Evolutionary conservation across 441 rosid genomes (phyloP), one percentile per base, ranked within the genome.

Genomic region (Melastoma candidum): DNA sequence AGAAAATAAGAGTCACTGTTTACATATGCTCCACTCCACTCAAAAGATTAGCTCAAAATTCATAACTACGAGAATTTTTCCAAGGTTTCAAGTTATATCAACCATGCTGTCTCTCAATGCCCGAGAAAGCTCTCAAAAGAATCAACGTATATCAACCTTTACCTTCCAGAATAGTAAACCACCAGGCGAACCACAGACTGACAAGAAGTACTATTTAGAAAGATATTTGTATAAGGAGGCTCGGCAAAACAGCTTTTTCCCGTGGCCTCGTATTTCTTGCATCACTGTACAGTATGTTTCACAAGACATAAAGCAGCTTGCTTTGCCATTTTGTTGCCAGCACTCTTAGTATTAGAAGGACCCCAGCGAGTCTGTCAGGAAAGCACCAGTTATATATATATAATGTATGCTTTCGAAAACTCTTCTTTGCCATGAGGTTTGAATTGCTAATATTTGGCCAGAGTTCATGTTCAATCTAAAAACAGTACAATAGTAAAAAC

Each of bases 241-340:
- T 85, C 97, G 61, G 73, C 72, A 64, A 94, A 94, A 74, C 95
- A 87, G 73, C 97, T 80, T 68, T 73, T 79, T 55, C 97, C 97
- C 1, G 84, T 75, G 53, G 80, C 85, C 77, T 94, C 96, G 72
- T 70, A 94, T 70, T 72, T 71, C 67, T 68, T 84, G 66, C 79
- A 87, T 58, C 74, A 71, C 58, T 77, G 84, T 63, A 94, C 71
- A 25, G 95, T 82, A 54, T 81, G 78, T 67, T 75, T 94, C 60
- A 83, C 82, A 67, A 87, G 83, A 54, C 92, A 82, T 44, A 79
- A 61, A 32, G 96, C 85, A 67, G 96, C 86, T 63, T 87, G 95
- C 77, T 80, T 90, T 60, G 94, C 85, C 77, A 79, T 70, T 75
- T 85, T 94, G 76, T 67, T 81, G 68, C 71, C 71, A 58, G 93